Evolutionary conservation across 2,329 filamentous ascomycete species (phyloP).

Genomic region (Periconia sp.): DNA sequence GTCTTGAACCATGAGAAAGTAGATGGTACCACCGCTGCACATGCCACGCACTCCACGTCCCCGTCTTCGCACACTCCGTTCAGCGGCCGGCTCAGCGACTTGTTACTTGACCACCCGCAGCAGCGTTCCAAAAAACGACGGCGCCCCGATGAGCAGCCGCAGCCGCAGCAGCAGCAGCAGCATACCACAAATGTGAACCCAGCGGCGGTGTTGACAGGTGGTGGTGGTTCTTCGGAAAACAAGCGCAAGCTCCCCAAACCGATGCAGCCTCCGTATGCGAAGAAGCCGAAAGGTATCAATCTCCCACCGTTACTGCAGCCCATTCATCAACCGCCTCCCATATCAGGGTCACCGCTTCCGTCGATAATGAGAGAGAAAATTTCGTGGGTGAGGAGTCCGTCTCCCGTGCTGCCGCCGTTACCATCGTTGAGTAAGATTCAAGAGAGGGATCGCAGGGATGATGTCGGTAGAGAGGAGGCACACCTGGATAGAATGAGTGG

Average conservation of each 20-base stretch:
- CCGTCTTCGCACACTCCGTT: constrained; percentile 23
- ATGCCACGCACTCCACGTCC: constrained; percentile 12
- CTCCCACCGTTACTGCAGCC: constrained; percentile 59
- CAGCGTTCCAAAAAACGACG: constrained; percentile 21
- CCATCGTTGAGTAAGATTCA: constrained; percentile 11
- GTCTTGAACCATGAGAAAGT: constrained; percentile 33
- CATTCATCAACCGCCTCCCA: constrained; percentile 63
- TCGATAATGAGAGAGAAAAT: constrained; percentile 55
- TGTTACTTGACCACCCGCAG: constrained; percentile 24
- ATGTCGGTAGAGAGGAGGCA: not conserved
- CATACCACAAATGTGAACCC: not conserved
- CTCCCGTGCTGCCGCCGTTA: no score
- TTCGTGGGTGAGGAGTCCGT: constrained; percentile 19
- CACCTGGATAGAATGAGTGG: not conserved
- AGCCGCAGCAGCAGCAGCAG: constrained; percentile 2
- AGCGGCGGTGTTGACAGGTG: constrained; percentile 9
- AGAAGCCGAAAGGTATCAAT: constrained; percentile 35
- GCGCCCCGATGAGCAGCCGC: constrained; percentile 18
- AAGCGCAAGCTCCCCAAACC: constrained; percentile 42
- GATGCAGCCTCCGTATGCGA: constrained; percentile 35
- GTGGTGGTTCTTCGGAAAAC: constrained; percentile 11
- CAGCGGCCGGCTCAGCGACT: constrained; percentile 31
- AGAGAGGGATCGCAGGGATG: constrained; percentile 5
- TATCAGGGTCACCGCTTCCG: constrained; percentile 58
- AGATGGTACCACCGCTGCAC: constrained; percentile 9